Base-by-base conservation (phyloP, 768 basidiomycete genomes). In the Cystofilobasidium capitatum region DNA sequence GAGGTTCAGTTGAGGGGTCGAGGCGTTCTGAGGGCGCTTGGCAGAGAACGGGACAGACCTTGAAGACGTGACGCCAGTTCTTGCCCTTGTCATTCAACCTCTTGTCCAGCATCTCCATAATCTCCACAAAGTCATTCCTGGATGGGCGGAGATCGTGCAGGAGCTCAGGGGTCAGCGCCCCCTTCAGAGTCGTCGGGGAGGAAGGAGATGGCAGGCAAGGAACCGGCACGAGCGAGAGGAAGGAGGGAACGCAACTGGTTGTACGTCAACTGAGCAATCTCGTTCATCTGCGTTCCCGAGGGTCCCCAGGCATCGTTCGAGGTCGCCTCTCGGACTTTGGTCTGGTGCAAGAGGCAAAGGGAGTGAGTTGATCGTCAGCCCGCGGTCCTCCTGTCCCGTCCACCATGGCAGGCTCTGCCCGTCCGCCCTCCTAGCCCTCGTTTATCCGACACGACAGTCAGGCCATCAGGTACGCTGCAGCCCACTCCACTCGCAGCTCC, bases 81-180 rank as follows among this genome's bases (percentile, higher is more conserved):
- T 98, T 98, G 42, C 96, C 96, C 81, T 96, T 98, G 80, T 99
- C 96, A 73, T 92, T 92, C 70, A 99, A 80, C 61, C 96, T 86
- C 79, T 99, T 98, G 79, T 98, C 96, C 58, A 99, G 82, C 91
- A 97, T 96, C 81, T 99, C 96, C 91, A 99, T 97, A 74, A 99
- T 90, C 79, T 99, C 96, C 16, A 98, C 91, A 76, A 99, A 99
- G 74, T 98, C 93, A 69, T 86, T 88, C 78, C 92, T 85, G 71
- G 31, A 31, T 44, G 20, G 37, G 31, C 26, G 29, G 13, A 3
- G 22, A 40, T n/a, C n/a, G 37, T 12, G 60, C 16, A 57, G 26
- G n/a, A 35, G 33, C 33, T 5, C n/a, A n/a, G 45, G 24, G 16
- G n/a, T 1, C 12, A 36, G 33, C 13, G 7, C 20, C 16, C 22